Conservation (phyloP, 2,329 filamentous ascomycete species). For the Stemphylium lycopersici region DNA sequence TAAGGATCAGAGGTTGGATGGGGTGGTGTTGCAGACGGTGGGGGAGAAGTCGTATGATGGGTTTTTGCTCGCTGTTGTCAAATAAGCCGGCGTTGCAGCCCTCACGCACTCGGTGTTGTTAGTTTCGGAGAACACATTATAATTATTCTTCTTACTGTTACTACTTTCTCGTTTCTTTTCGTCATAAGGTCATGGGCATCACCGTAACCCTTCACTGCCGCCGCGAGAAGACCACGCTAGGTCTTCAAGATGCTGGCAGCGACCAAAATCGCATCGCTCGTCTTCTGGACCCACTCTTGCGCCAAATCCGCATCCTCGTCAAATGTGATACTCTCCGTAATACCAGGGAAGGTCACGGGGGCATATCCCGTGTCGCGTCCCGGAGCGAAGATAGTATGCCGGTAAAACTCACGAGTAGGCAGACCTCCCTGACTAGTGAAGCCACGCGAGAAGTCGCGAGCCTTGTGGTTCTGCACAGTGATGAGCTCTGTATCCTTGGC, state of each 20-base stretch:
- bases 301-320: slow-evolving; percentile 36
- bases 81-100: slow-evolving; percentile 15
- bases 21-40: slow-evolving; percentile 54
- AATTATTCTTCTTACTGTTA: neutral
- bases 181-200: neutral
- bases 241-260: slow-evolving; percentile 45
- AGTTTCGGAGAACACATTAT: neutral
- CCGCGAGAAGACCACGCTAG: slow-evolving; percentile 8
- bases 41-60: slow-evolving; percentile 58
- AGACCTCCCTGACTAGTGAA: slow-evolving; percentile 56
- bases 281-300: slow-evolving; percentile 46
- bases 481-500: slow-evolving; percentile 38
- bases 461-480: slow-evolving; percentile 52
- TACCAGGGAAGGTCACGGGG: slow-evolving; percentile 47
- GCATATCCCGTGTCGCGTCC: slow-evolving; percentile 51
- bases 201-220: neutral
- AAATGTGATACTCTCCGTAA: slow-evolving; percentile 48
- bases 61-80: slow-evolving; percentile 51
- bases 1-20: slow-evolving; percentile 51
- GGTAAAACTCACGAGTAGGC: slow-evolving; percentile 53
- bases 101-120: too few relatives aligned
- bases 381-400: slow-evolving; percentile 56
- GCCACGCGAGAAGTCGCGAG: slow-evolving; percentile 54
- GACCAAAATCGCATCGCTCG: slow-evolving; percentile 38
- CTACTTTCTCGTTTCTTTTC: neutral